Evolutionary conservation across 2,329 filamentous ascomycete genomes (phyloP), one percentile per base, ranked within the genome.

Genomic region (Dothideomycetes sp.): DNA sequence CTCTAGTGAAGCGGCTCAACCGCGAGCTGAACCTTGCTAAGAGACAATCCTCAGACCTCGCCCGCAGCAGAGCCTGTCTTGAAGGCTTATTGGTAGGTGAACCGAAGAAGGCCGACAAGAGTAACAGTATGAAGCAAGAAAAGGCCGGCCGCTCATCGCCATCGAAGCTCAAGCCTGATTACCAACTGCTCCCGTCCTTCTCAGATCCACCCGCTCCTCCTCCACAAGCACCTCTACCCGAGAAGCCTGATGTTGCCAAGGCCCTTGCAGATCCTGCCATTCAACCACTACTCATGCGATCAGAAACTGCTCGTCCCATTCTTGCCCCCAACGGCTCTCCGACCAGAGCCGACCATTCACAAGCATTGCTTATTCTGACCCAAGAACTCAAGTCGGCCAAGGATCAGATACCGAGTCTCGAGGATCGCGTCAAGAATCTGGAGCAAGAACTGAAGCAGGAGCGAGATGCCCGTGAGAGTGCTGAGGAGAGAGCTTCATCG

Each of bases 161-260:
- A 5, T 57, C 64, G 33, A 81, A 85, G 49, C 11, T 16, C 17
- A 80, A 85, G 49, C 63, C 77, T 10, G 87, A 94, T 54, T 68
- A 80, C 28, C 89, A 91, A 53, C 76, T 84, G 4, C 76, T 87
- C 38, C 22, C 33, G n/a, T 17, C 27, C 7, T 96, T 95, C 58
- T 91, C 85, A 1, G 88, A 95, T 44, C 89, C 89, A 36, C 89
- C 89, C 4, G 89, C 88, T 16, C 89, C 89, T 6, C 89, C 89
- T 18, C 89, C 89, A 19, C 87, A 94, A 51, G 88, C 94, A 52
- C 89, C 89, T 11, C 68, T 96, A 5, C 89, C 89, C 1, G 88
- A 95, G 57, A 95, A 95, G 59, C 89, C 89, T 0, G 86, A 94
- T 60, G 76, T 73, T 12, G 68, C 62, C 43, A 70, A 64, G 52